A percentile compares a stretch with the other conserved stretches of the same genome.
These are phyloP conservation scores for Neodidymelliopsis sp. DNA, from an alignment of 2,329 filamentous ascomycete genomes.

Conservation along the genomic window DNA sequence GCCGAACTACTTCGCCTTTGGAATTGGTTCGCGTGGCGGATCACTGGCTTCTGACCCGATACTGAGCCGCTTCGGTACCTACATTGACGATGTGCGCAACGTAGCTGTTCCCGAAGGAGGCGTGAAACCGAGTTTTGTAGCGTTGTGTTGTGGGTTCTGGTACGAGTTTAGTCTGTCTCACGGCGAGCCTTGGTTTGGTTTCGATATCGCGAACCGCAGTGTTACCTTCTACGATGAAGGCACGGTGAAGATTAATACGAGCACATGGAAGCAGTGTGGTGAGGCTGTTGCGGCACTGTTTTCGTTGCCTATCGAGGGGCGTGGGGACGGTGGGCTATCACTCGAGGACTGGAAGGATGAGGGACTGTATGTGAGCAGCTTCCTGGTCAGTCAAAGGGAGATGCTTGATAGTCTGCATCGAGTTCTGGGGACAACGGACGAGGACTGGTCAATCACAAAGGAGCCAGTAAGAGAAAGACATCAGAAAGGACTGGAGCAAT, in stretches of 20 bases:
- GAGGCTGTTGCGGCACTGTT: slow-evolving; percentile 59
- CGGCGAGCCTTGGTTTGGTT: slow-evolving; percentile 41
- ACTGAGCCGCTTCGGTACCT: slow-evolving; percentile 6
- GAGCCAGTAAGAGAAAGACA: slow-evolving; percentile 59
- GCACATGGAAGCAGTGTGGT: slow-evolving; percentile 66
- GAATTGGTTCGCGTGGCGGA: slow-evolving; percentile 22
- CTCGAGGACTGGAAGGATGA: slow-evolving; percentile 19
- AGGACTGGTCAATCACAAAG: slow-evolving; percentile 66
- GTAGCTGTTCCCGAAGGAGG: slow-evolving; percentile 1
- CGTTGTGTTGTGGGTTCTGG: slow-evolving; percentile 41
- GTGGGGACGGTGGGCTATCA: background rate
- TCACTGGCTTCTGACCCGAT: slow-evolving; percentile 1
- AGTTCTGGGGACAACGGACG: slow-evolving; percentile 63
- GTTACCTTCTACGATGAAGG: slow-evolving; percentile 39
- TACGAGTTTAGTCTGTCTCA: slow-evolving; percentile 50
- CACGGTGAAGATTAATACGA: slow-evolving; percentile 52
- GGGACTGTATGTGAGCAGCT: slow-evolving; percentile 40
- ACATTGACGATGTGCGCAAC: slow-evolving; percentile 19
- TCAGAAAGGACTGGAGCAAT: slow-evolving; percentile 54
- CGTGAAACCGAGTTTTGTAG: slow-evolving; percentile 12
- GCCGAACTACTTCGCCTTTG: slow-evolving; percentile 49
- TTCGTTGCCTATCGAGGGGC: slow-evolving; percentile 43
- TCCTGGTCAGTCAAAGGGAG: slow-evolving; percentile 61
- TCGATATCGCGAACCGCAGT: slow-evolving; percentile 45
- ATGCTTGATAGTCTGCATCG: slow-evolving; percentile 69